These are phyloP conservation scores for Trapa incisa DNA, from an alignment of 345 rosid species.

Conservation along the genomic window DNA sequence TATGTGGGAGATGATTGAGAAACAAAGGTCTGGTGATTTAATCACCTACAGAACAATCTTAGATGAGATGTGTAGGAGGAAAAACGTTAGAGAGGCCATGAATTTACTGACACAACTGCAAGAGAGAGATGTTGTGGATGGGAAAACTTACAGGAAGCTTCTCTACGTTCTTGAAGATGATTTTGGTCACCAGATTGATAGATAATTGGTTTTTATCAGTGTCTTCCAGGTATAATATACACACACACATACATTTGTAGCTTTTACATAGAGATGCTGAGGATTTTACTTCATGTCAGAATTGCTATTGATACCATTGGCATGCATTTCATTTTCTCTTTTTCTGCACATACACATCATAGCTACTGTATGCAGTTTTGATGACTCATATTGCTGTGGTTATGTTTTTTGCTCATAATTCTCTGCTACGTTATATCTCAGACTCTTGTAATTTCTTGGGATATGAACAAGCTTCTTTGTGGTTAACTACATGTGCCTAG, in stretches of 20 bases:
- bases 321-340: no score
- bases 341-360: neutral
- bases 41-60: slow-evolving; percentile 54
- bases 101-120: slow-evolving; percentile 43
- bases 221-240: neutral
- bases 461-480: neutral
- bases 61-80: slow-evolving; percentile 63
- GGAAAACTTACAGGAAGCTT: slow-evolving; percentile 44
- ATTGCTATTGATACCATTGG: neutral
- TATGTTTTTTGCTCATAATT: neutral
- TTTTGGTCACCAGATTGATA: slow-evolving; percentile 18
- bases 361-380: neutral
- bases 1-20: slow-evolving; percentile 74
- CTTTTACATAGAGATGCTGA: no score
- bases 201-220: neutral
- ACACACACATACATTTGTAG: no score
- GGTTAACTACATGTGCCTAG: neutral
- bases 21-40: slow-evolving; percentile 44
- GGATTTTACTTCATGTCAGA: no score
- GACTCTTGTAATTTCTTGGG: neutral
- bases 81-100: slow-evolving; percentile 42
- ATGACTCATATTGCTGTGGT: neutral
- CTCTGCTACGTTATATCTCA: neutral
- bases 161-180: slow-evolving; percentile 49
- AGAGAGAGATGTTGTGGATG: slow-evolving; percentile 47